Base-by-base conservation (phyloP, 2,329 filamentous ascomycete genomes). In the Tolypocladium paradoxum region DNA sequence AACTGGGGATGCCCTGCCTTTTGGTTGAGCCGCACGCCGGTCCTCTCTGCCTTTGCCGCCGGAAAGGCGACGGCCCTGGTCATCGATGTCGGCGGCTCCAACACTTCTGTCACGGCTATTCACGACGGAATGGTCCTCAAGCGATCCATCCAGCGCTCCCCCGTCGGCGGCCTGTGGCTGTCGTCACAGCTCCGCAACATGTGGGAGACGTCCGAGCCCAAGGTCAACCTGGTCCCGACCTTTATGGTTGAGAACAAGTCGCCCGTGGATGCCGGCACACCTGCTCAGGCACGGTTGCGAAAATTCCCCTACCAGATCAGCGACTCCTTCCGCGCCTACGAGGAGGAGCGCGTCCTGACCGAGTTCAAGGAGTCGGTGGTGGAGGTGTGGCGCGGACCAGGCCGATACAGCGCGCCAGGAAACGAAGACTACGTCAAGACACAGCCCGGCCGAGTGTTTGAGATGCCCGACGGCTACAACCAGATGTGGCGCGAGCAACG, bases 321-420 rank as follows among this genome's bases (percentile, higher is more conserved):
- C 61, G 78, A 82, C 31, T 90, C 88, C 1, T 97, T 91, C 79
- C 84, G 87, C 55, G 75, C 77, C 20, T 85, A 92, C 59, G 85
- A 97, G 70, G 91, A 99, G 74, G 93, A 97, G 69, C 88, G 92
- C 51, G 85, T 96, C 43, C 74, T 99, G 54, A 90, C 89, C 37
- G 90, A 96, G 68, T 99, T 95, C 81, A 99, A 99, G 74, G 95
- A 99, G 73, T 95, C 88, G 20, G 90, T 96, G 18, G 90, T 97
- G 31, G 90, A 96, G 71, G 84, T 92, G 16, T 99, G 93, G 92
- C 82, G 83, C 29, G 89, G 89, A 0, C 88, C 88, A 0, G 85
- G 85, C 55, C 79, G 83, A 56, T 83, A 90, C 62, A 68, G 70
- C 43, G 71, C 69, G 60, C 79, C 73, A 24, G 83, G 84, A 37